Evolutionary conservation across 345 rosid genomes (phyloP).

Genomic region (Eucalyptus regnans): DNA sequence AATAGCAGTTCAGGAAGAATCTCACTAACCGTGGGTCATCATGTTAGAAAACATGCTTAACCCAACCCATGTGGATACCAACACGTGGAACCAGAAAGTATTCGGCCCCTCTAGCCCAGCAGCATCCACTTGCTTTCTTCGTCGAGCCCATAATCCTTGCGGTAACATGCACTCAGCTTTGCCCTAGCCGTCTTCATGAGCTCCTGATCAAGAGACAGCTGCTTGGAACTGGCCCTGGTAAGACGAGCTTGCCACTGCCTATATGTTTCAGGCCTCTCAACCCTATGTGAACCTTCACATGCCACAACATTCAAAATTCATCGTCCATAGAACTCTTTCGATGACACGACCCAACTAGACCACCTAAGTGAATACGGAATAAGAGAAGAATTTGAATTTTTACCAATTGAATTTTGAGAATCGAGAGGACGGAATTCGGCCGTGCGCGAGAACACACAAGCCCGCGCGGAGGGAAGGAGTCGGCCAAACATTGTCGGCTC

Average conservation of each 20-base stretch:
- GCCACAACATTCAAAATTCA: constrained; percentile 64
- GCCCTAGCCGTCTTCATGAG: constrained; percentile 14
- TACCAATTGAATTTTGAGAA: no score
- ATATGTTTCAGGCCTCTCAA: constrained; percentile 76
- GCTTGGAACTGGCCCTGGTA: constrained; percentile 58
- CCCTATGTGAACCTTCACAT: constrained; percentile 69
- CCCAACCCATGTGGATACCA: constrained; percentile 32
- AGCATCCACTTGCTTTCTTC: constrained; percentile 62
- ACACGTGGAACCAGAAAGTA: constrained; percentile 41
- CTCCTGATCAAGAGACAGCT: constrained; percentile 23
- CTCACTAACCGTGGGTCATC: background rate
- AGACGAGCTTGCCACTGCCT: constrained; percentile 68
- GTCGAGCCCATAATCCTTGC: constrained; percentile 60
- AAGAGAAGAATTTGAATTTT: no score
- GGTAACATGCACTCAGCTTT: constrained; percentile 37
- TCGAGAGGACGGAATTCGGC: no score
- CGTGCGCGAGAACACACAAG: no score
- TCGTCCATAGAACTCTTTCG: constrained; percentile 40
- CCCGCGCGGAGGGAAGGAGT: no score
- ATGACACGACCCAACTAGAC: no score
- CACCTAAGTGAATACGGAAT: no score
- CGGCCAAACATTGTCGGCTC: no score
- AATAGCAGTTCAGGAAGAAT: background rate
- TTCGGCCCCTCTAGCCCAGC: constrained; percentile 87
- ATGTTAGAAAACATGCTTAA: background rate